A percentile compares a stretch with the other conserved stretches of the same genome.
These are phyloP conservation scores for Sherardia arvensis DNA, from an alignment of 257 asterid species.

Conservation along the genomic window DNA sequence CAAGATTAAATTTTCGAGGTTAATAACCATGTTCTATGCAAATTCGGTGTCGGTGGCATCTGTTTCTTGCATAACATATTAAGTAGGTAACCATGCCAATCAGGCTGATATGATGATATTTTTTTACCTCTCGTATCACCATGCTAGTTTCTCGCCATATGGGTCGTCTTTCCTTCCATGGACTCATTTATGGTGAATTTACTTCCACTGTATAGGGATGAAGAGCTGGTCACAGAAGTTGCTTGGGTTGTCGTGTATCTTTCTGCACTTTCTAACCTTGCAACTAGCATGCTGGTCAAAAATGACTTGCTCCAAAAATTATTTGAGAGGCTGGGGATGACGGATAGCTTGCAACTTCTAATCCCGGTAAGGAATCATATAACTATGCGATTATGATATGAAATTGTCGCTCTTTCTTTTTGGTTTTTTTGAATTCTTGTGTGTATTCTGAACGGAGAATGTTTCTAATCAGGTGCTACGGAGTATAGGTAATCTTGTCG, in stretches of 20 bases:
- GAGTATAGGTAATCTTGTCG: constrained; percentile 91
- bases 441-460: not conserved
- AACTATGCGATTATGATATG: not conserved
- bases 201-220: constrained; percentile 53
- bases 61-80: too few species aligned
- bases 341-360: constrained; percentile 76
- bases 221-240: constrained; percentile 88
- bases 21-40: not conserved
- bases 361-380: constrained; percentile 63
- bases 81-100: not conserved
- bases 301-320: constrained; percentile 58
- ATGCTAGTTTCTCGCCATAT: too few species aligned
- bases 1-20: too few species aligned
- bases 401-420: not conserved
- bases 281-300: constrained; percentile 62
- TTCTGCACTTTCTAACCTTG: constrained; percentile 81
- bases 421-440: not conserved
- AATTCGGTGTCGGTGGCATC: not conserved
- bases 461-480: constrained; percentile 54
- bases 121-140: not conserved
- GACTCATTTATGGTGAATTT: not conserved
- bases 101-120: not conserved
- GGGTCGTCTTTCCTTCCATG: not conserved
- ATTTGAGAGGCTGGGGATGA: constrained; percentile 59
- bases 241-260: constrained; percentile 98